Conservation (phyloP, 2,329 filamentous ascomycete genomes). For the Fusarium penzigii region DNA sequence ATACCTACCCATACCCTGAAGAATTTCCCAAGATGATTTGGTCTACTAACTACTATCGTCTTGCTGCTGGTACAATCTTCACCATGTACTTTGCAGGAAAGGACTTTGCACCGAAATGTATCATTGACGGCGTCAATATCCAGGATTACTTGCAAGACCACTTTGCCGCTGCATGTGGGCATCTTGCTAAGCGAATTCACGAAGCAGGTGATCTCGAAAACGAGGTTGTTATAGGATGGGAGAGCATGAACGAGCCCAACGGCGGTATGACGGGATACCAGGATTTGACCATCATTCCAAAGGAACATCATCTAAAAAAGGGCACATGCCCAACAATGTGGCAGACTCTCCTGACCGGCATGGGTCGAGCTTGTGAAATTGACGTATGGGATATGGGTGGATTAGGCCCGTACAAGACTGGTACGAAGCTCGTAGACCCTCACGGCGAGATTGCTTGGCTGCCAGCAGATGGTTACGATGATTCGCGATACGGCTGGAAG, state of each 20-base stretch:
- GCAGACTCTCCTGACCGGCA: conserved; percentile 90
- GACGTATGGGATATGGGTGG: conserved; percentile 93
- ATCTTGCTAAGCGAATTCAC: conserved; percentile 81
- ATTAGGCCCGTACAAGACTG: conserved; percentile 88
- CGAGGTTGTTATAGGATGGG: conserved; percentile 90
- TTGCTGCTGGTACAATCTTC: conserved; percentile 88
- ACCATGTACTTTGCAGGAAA: conserved; percentile 89
- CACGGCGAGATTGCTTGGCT: conserved; percentile 86
- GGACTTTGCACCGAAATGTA: conserved; percentile 93
- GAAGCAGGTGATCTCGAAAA: conserved; percentile 88
- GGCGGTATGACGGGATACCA: conserved; percentile 81
- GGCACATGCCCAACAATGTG: conserved; percentile 92
- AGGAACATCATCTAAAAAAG: conserved; percentile 88
- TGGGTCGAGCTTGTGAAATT: conserved; percentile 85
- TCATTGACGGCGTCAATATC: conserved; percentile 93
- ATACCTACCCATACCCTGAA: conserved; percentile 82
- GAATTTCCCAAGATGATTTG: conserved; percentile 98
- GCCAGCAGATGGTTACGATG: conserved; percentile 75
- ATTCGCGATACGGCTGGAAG: conserved; percentile 86
- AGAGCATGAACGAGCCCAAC: conserved; percentile 94
- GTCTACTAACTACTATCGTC: conserved; percentile 92
- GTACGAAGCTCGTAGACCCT: conserved; percentile 80
- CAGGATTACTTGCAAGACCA: conserved; percentile 92
- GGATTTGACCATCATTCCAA: conserved; percentile 79
- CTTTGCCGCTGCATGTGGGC: conserved; percentile 76